Percentiles rank a stretch among this genome's conserved stretches.
These are phyloP conservation scores for Ailanthus altissimus DNA, from an alignment of 345 rosid genomes.

Conservation along the genomic window DNA sequence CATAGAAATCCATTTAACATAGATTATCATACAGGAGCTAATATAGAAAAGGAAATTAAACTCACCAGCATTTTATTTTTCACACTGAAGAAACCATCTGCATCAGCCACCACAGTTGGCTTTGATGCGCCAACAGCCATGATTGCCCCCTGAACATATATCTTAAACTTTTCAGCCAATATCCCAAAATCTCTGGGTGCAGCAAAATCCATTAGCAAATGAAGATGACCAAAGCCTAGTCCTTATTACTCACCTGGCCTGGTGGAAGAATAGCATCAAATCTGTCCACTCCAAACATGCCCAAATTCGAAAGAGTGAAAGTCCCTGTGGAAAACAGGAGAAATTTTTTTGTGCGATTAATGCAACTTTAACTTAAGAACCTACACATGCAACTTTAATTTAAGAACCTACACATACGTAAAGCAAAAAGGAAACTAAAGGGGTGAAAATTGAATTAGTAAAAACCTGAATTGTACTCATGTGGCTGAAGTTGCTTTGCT, in stretches of 20 bases:
- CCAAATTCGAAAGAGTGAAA: slow-evolving; percentile 89
- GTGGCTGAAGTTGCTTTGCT: slow-evolving; percentile 88
- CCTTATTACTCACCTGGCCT: slow-evolving; percentile 64
- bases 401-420: not conserved
- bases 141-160: slow-evolving; percentile 81
- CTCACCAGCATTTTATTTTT: slow-evolving; percentile 88
- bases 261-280: slow-evolving; percentile 99
- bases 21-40: not conserved
- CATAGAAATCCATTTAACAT: not conserved
- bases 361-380: not conserved
- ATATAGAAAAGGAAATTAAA: slow-evolving; percentile 16
- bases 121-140: slow-evolving; percentile 99
- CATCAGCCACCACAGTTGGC: slow-evolving; percentile 83
- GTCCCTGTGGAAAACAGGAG: slow-evolving; percentile 59
- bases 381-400: not conserved
- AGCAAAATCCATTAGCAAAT: not conserved
- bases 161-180: slow-evolving; percentile 16
- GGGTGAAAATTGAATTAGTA: slow-evolving; percentile 1
- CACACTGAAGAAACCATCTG: slow-evolving; percentile 88
- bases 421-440: not conserved
- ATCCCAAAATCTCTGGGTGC: slow-evolving; percentile 12
- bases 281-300: slow-evolving; percentile 95
- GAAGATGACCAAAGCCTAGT: not conserved
- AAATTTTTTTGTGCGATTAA: slow-evolving; percentile 5
- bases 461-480: slow-evolving; percentile 89